These are phyloP conservation scores for Candida maris DNA, from an alignment of 805 yeast species.

Conservation along the genomic window DNA sequence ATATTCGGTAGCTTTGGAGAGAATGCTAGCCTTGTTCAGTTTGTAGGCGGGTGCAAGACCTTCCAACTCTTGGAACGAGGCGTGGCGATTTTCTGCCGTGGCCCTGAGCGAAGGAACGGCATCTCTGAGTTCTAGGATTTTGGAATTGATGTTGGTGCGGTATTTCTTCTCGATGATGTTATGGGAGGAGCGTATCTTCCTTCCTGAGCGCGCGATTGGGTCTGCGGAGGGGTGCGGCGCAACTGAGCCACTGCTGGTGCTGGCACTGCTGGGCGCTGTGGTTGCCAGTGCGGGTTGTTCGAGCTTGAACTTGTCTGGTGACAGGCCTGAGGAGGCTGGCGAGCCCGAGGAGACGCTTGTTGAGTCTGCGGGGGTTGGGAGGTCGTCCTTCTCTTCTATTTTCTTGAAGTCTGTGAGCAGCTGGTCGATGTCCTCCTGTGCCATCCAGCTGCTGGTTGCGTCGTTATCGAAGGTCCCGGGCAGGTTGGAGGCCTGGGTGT, in stretches of 20 bases:
- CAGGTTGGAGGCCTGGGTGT: not conserved
- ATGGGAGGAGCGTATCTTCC: conserved; percentile 59
- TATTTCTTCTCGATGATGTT: conserved; percentile 80
- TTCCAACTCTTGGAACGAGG: conserved; percentile 49
- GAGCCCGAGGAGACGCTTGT: conserved; percentile 13
- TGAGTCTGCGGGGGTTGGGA: conserved; percentile 18
- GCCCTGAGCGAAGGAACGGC: conserved; percentile 76
- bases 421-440: not conserved
- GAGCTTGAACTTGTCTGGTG: conserved; percentile 6
- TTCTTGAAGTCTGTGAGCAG: not conserved
- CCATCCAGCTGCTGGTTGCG: conserved; percentile 9
- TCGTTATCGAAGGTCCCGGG: conserved; percentile 1
- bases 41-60: conserved; percentile 75
- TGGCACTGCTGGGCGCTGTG: not conserved
- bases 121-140: conserved; percentile 64
- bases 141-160: conserved; percentile 70
- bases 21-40: conserved; percentile 72
- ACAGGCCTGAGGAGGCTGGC: conserved; percentile 4
- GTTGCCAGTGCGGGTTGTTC: not conserved
- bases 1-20: conserved; percentile 77
- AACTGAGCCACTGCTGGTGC: not conserved
- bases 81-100: conserved; percentile 39
- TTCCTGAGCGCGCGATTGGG: conserved; percentile 27
- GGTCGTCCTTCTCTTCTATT: conserved; percentile 3
- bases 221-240: not conserved